Evolutionary conservation across 352 stramenopile species (phyloP).

Genomic region (Plasmopara muralis): DNA sequence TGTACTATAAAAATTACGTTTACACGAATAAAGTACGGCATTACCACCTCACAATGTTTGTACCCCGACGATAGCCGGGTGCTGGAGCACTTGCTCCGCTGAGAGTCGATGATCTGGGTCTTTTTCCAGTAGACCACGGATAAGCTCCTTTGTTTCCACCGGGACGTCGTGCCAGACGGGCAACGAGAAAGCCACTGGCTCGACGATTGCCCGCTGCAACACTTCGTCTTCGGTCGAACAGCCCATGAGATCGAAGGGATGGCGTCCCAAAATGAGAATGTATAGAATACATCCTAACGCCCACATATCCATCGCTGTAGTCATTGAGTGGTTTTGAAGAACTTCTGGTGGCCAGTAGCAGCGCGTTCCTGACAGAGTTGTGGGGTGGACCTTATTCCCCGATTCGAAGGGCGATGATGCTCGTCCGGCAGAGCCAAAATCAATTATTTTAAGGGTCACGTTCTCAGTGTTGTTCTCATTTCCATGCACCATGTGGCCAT

Average conservation of each 20-base stretch:
- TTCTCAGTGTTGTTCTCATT: slow-evolving; percentile 15
- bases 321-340: slow-evolving; percentile 45
- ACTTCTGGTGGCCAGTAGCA: slow-evolving; percentile 85
- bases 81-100: slow-evolving; percentile 44
- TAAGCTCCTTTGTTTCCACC: slow-evolving; percentile 50
- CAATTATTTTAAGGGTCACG: slow-evolving; percentile 76
- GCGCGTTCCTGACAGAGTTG: slow-evolving; percentile 62
- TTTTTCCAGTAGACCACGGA: slow-evolving; percentile 66
- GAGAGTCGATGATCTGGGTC: slow-evolving; percentile 44
- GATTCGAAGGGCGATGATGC: slow-evolving; percentile 12
- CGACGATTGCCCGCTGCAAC: slow-evolving; percentile 42
- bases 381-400: slow-evolving; percentile 12
- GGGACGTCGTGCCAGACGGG: slow-evolving; percentile 50
- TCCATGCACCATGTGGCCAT: slow-evolving; percentile 1
- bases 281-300: slow-evolving; percentile 83
- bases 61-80: slow-evolving; percentile 26
- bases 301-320: slow-evolving; percentile 84
- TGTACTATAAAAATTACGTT: slow-evolving; percentile 20
- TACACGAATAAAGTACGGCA: slow-evolving; percentile 8
- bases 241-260: slow-evolving; percentile 84
- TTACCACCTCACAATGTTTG: slow-evolving; percentile 21
- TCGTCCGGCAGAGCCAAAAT: slow-evolving; percentile 75
- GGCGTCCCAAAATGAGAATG: slow-evolving; percentile 77
- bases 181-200: slow-evolving; percentile 50
- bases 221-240: slow-evolving; percentile 73